Percentiles rank a stretch among this genome's conserved stretches.
Evolutionary conservation across 768 basidiomycete genomes (phyloP).

Genomic region (Hericium coralloides): DNA sequence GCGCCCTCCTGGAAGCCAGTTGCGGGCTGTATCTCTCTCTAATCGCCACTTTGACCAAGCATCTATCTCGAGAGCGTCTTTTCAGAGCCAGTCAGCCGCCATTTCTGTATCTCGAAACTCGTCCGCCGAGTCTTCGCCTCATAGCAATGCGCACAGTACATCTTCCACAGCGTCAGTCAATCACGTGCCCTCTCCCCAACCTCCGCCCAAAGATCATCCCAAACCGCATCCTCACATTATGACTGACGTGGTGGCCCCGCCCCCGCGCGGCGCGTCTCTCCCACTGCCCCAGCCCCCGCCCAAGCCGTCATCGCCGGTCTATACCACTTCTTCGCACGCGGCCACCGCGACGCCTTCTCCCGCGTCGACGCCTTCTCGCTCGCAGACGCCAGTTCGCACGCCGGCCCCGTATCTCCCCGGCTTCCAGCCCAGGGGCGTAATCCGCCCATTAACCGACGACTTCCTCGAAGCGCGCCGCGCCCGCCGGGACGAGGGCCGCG

Average conservation of each 20-base stretch:
- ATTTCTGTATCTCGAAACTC: constrained; percentile 8
- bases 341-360: constrained; percentile 14
- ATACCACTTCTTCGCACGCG: too few species aligned
- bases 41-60: constrained; percentile 11
- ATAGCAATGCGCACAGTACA: not conserved
- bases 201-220: not conserved
- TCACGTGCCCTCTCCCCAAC: not conserved
- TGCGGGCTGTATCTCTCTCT: constrained; percentile 12
- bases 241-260: too few species aligned
- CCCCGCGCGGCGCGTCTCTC: not conserved
- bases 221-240: not conserved
- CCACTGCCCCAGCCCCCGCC: not conserved
- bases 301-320: not conserved
- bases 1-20: constrained; percentile 17
- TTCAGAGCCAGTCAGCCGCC: constrained; percentile 12
- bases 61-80: constrained; percentile 4
- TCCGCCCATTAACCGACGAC: constrained; percentile 72
- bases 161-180: not conserved
- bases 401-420: constrained; percentile 75
- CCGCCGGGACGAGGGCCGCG: constrained; percentile 38
- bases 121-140: not conserved
- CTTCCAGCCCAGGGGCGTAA: constrained; percentile 89
- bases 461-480: constrained; percentile 44
- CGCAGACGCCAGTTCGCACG: constrained; percentile 13
- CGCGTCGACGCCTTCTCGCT: constrained; percentile 3